phyloP scores from a whole-genome alignment of 1,284 basidiomycete genomes.

The Cryptococcus sp. region DNA sequence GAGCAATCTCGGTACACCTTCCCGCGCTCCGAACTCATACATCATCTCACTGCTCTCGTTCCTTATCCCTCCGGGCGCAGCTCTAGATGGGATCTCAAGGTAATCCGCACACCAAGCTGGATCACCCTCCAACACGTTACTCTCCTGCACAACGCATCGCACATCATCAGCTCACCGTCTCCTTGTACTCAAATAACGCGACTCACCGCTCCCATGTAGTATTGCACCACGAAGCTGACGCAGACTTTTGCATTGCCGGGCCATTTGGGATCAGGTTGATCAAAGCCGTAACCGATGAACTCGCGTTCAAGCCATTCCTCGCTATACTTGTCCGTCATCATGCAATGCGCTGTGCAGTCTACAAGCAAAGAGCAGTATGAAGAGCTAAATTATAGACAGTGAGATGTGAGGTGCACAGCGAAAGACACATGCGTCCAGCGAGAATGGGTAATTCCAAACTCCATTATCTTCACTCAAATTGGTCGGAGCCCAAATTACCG shows the following conservation, averaged over 20 bases:
- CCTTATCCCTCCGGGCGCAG: slow-evolving; percentile 3
- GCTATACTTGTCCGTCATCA: slow-evolving; percentile 9
- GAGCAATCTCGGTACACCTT: slow-evolving; percentile 24
- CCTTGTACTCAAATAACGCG: slow-evolving; percentile 4
- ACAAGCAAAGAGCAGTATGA: no score
- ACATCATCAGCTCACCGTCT: background rate
- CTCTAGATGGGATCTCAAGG: slow-evolving; percentile 23
- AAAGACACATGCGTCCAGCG: no score
- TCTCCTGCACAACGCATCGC: slow-evolving; percentile 6
- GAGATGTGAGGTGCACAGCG: no score
- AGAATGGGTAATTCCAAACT: no score
- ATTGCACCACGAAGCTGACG: slow-evolving; percentile 34
- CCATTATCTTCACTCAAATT: no score
- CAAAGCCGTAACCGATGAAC: slow-evolving; percentile 49
- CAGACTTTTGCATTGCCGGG: slow-evolving; percentile 50
- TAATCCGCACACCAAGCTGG: slow-evolving; percentile 13
- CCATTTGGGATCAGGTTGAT: slow-evolving; percentile 50
- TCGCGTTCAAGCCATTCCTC: slow-evolving; percentile 33
- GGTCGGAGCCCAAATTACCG: no score
- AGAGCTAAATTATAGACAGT: no score
- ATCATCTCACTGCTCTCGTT: slow-evolving; percentile 23
- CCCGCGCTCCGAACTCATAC: slow-evolving; percentile 26
- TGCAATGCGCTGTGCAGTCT: background rate
- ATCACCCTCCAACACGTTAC: slow-evolving; percentile 19
- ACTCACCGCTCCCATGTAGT: slow-evolving; percentile 28